Evolutionary conservation across 805 yeast genomes (phyloP).

Genomic region (Wickerhamomyces bovis): DNA sequence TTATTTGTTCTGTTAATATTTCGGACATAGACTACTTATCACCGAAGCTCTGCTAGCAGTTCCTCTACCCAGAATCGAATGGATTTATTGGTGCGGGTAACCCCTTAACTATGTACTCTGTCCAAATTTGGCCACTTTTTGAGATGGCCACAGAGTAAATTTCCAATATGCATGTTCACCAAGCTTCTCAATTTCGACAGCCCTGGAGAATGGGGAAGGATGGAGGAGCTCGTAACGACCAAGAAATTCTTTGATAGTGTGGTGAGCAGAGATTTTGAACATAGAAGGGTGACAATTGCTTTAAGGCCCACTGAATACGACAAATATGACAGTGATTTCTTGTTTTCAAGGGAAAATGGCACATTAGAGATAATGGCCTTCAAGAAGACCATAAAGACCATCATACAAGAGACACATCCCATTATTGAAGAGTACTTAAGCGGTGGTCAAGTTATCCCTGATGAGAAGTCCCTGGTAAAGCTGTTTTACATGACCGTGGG

Average conservation of each 20-base stretch:
- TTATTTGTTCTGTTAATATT: too few relatives aligned
- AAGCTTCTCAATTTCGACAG: background rate
- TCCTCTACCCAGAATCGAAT: too few relatives aligned
- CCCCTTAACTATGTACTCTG: background rate
- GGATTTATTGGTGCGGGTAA: too few relatives aligned
- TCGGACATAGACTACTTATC: too few relatives aligned
- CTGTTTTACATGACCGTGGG: slow-evolving; percentile 28
- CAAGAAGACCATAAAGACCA: slow-evolving; percentile 22
- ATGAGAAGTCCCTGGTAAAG: slow-evolving; percentile 5
- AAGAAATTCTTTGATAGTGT: slow-evolving; percentile 10
- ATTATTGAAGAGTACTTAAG: slow-evolving; percentile 4
- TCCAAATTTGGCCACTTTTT: background rate
- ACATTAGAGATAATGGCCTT: slow-evolving; percentile 29
- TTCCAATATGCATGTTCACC: too few relatives aligned
- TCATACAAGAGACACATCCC: slow-evolving; percentile 29
- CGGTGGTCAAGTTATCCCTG: slow-evolving; percentile 6
- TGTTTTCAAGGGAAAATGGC: slow-evolving; percentile 5
- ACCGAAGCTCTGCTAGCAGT: too few relatives aligned
- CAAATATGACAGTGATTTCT: slow-evolving; percentile 8
- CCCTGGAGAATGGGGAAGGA: background rate
- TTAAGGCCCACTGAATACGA: slow-evolving; percentile 1
- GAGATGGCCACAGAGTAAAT: background rate
- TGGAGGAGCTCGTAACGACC: background rate
- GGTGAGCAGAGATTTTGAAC: slow-evolving; percentile 2
- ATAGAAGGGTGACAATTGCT: slow-evolving; percentile 10